Conservation (phyloP, 805 yeast species). For the Saccharomycopsis sp. region DNA sequence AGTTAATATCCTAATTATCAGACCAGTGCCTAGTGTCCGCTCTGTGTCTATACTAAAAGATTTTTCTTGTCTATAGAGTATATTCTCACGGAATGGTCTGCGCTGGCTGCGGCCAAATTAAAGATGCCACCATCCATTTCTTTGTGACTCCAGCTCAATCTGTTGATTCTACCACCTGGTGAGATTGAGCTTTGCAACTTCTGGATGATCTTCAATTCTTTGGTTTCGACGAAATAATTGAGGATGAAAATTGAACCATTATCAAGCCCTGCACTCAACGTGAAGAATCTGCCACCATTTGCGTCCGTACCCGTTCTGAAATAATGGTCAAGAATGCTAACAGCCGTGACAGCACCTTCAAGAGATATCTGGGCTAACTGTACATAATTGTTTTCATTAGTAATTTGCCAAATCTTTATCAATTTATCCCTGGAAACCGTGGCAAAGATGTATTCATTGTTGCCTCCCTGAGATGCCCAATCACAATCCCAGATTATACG, state of each 20-base stretch:
- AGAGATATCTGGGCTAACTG: conserved; percentile 37
- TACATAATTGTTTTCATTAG: conserved; percentile 30
- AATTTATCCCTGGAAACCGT: conserved; percentile 86
- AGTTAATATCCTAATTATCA: no score
- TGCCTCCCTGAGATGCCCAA: conserved; percentile 60
- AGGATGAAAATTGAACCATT: conserved; percentile 51
- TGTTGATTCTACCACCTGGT: conserved; percentile 58
- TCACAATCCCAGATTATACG: conserved; percentile 94
- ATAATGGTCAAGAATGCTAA: conserved; percentile 39
- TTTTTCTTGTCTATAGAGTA: not conserved
- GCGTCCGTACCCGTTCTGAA: conserved; percentile 27
- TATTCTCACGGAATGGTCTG: conserved; percentile 5
- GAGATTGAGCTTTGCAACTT: conserved; percentile 35
- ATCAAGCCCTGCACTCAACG: conserved; percentile 63
- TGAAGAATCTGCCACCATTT: conserved; percentile 25
- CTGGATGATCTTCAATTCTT: conserved; percentile 27
- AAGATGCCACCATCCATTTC: conserved; percentile 1
- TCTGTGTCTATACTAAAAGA: not conserved
- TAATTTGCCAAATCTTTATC: conserved; percentile 62
- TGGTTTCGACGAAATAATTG: conserved; percentile 28
- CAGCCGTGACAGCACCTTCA: conserved; percentile 57
- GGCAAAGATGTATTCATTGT: conserved; percentile 41
- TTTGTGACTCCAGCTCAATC: conserved; percentile 49
- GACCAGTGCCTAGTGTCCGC: no score
- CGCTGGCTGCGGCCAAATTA: conserved; percentile 12